Evolutionary conservation across 2,329 filamentous ascomycete genomes (phyloP), one percentile per base, ranked within the genome.

Genomic region (Microdochium nivale): DNA sequence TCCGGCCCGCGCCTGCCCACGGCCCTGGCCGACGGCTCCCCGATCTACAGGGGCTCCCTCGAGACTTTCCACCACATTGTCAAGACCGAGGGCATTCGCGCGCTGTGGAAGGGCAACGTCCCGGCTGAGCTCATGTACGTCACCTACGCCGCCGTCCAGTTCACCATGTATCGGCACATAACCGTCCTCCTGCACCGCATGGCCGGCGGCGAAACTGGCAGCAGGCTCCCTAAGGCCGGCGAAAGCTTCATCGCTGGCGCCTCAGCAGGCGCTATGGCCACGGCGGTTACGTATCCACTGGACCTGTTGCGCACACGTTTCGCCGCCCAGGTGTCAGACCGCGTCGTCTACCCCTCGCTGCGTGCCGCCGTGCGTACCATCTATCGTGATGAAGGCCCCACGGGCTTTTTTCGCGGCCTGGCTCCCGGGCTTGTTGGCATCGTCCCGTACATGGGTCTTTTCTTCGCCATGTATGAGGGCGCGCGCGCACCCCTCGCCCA

Each of bases 81-180:
- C 49, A 75, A 73, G 25, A 77, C 90, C 62, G 94, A 99, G 67
- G 94, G 94, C 43, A 65, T 97, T 58, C 86, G 86, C 50, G 87
- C 83, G 27, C 79, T 99, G 57, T 99, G 94, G 94, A 97, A 97
- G 76, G 94, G 94, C 66, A 99, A 99, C 66, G 83, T 99, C 53
- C 91, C 94, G 37, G 94, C 94, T 49, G 94, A 97, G 76, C 72
- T 94, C 56, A 84, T 99, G 72, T 99, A 99, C 72, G 78, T 99
- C 58, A 86, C 84, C 67, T 99, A 97, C 71, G 86, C 89, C 56
- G 87, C 87, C 56, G 76, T 88, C 32, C 94, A 99, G 70, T 99
- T 99, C 76, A 86, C 88, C 27, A 78, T 88, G 25, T 99, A 99
- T 73, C 86, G 90, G 52, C 83, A 82, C 49, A 78, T 82, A 24